Base-by-base conservation (phyloP, 2,329 filamentous ascomycete genomes). In the Thelonectria blattea region DNA sequence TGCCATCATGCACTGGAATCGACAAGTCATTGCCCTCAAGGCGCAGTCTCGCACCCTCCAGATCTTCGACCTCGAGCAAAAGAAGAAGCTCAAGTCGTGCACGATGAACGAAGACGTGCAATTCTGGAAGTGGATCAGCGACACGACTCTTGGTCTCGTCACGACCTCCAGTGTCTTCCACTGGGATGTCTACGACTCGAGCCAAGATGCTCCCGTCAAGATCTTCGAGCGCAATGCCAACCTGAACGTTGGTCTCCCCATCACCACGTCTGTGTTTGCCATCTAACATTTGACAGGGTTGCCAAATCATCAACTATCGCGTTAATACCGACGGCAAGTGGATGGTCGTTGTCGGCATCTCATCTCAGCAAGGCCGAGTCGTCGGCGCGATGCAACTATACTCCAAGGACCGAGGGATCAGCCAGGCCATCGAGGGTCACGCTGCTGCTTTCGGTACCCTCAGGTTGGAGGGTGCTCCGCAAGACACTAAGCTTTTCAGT, bases 291-390 rank as follows among this genome's bases (percentile, higher is more conserved):
- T 15, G 14, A 58, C 71, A 96, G 92, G 91, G 90, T 67, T 96
- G 92, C 79, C 95, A 99, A 87, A 99, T 99, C 78, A 99, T 99
- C 86, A 99, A 98, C 82, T 99, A 99, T 81, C 92, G 94, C 69
- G 91, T 96, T 70, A 97, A 94, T 78, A 88, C 89, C 66, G 94
- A 99, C 67, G 92, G 93, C 76, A 97, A 97, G 80, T 99, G 95
- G 95, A 96, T 96, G 89, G 93, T 96, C 30, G 89, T 97, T 58
- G 93, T 99, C 60, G 95, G 95, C 72, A 99, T 99, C 71, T 93
- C 93, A 60, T 92, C 93, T 75, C 91, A 96, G 74, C 89, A 93
- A 75, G 94, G 93, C 58, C 92, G 95, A 63, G 93, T 99, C 43
- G 93, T 96, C 43, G 95, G 95, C 68, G 91, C 92, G 65, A 95